Evolutionary conservation across 2,329 filamentous ascomycete genomes (phyloP).

Genomic region (Cordyceps cicadae): DNA sequence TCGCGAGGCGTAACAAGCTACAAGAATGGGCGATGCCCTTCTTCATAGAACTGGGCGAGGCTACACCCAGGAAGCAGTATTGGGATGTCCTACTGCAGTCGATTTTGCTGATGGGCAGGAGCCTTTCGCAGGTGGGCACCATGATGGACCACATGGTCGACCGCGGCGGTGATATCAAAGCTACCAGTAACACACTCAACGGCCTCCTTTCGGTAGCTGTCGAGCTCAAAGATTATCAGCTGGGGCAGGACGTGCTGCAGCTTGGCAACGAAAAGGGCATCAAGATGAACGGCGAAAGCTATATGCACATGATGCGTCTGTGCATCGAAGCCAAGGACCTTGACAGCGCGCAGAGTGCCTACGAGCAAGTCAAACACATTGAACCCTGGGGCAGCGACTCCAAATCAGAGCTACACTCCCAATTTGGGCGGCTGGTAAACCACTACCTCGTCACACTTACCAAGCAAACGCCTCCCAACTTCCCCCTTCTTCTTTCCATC

Average conservation of each 20-base stretch:
- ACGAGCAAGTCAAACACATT: constrained; percentile 35
- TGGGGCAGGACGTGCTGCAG: constrained; percentile 64
- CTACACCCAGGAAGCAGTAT: constrained; percentile 40
- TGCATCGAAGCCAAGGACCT: constrained; percentile 66
- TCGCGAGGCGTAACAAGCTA: constrained; percentile 52
- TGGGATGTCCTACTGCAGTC: constrained; percentile 73
- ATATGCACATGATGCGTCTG: constrained; percentile 67
- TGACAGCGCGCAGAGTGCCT: constrained; percentile 58
- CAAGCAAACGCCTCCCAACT: constrained; percentile 49
- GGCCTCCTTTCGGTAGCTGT: constrained; percentile 64
- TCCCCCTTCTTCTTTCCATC: constrained; percentile 64
- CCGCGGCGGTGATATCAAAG: constrained; percentile 40
- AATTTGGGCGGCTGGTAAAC: constrained; percentile 59
- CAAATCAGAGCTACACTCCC: constrained; percentile 35
- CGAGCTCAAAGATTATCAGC: constrained; percentile 57
- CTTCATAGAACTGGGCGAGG: constrained; percentile 44
- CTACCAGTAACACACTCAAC: constrained; percentile 70
- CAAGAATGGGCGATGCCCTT: constrained; percentile 54
- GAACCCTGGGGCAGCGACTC: constrained; percentile 32
- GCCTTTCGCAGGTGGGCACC: constrained; percentile 38
- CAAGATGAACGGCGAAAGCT: constrained; percentile 59
- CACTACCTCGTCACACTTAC: constrained; percentile 64
- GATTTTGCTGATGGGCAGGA: constrained; percentile 58
- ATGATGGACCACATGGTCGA: constrained; percentile 68
- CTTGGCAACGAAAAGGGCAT: constrained; percentile 60